phyloP scores from a whole-genome alignment of 1,139 yeast genomes.

The Candida mesenterica region DNA sequence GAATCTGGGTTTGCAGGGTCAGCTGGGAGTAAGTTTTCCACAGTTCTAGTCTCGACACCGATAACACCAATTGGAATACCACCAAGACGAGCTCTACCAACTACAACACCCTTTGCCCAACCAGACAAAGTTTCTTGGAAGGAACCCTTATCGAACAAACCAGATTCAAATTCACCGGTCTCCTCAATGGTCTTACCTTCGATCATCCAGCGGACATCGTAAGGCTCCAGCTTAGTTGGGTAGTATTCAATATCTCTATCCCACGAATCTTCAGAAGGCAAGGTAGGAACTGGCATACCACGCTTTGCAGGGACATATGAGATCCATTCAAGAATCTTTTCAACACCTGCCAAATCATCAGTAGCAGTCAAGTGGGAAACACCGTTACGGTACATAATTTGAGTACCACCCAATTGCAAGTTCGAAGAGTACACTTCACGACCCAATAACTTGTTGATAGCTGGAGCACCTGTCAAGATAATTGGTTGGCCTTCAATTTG shows the following conservation, averaged over 20 bases:
- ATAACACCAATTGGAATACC: conserved; percentile 98
- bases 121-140: conserved; percentile 98
- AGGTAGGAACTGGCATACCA: conserved; percentile 86
- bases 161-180: conserved; percentile 68
- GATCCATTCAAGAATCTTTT: conserved; percentile 92
- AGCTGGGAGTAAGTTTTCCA: conserved; percentile 90
- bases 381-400: conserved; percentile 97
- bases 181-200: conserved; percentile 71
- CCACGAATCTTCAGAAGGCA: conserved; percentile 83
- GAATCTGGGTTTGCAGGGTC: conserved; percentile 98
- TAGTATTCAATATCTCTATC: conserved; percentile 84
- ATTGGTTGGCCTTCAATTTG: conserved; percentile 99
- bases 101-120: conserved; percentile 98
- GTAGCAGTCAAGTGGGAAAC: conserved; percentile 94
- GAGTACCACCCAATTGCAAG: conserved; percentile 98
- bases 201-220: conserved; percentile 95
- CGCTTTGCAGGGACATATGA: conserved; percentile 94
- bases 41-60: conserved; percentile 88
- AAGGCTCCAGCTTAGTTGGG: conserved; percentile 72
- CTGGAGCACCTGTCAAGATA: conserved; percentile 98
- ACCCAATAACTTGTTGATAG: conserved; percentile 92
- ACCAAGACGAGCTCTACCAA: conserved; percentile 97
- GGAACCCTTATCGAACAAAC: conserved; percentile 87
- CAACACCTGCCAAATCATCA: conserved; percentile 95
- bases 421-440: conserved; percentile 96